Evolutionary conservation across 2,329 filamentous ascomycete species (phyloP), one percentile per base, ranked within the genome.

Genomic region (Pseudogymnoascus sp.): DNA sequence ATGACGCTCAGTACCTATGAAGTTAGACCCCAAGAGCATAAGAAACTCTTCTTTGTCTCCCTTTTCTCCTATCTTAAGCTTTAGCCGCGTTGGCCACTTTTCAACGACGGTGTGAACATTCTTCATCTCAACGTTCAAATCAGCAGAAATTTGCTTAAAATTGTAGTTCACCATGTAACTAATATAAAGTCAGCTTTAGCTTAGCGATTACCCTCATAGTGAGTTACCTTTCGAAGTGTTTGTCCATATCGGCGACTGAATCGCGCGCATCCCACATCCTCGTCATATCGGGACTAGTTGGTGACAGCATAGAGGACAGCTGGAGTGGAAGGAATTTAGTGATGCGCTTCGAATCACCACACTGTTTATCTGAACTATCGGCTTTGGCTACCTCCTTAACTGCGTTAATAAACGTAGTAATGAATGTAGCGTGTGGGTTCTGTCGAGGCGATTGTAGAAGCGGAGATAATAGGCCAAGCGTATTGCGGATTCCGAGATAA

Each of bases 361-460:
- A 31, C 11, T 39, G n/a, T 10, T 11, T 21, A 10, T 35, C 41
- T 26, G 35, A 35, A 33, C 65, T 61, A 1, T 6, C 45, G 14
- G 21, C 59, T n/a, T 65, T 62, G 6, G 37, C 49, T 16, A 43
- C 10, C 26, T 71, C 64, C 0, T 60, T 7, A 26, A 74, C 66
- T 0, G 74, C 74, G 61, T 76, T 76, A 33, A 75, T 63, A 68
- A 78, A 78, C 0, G 77, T 70, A 8, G 73, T 72, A 6, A 80
- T 63, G 1, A 79, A 64, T 0, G 74, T 75, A 1, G 77, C 77
- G 23, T 75, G 69, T 0, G 72, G 71, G 62, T 78, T 80, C 6
- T 71, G 45, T 1, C 2, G 1, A 6, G 64, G 70, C 0, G 63
- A 19, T 59, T 76, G 70, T 0, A 80, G 72, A 1, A 78, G 61